Conservation (phyloP, 2,329 filamentous ascomycete genomes). For the Metarhizium anisopliae region DNA sequence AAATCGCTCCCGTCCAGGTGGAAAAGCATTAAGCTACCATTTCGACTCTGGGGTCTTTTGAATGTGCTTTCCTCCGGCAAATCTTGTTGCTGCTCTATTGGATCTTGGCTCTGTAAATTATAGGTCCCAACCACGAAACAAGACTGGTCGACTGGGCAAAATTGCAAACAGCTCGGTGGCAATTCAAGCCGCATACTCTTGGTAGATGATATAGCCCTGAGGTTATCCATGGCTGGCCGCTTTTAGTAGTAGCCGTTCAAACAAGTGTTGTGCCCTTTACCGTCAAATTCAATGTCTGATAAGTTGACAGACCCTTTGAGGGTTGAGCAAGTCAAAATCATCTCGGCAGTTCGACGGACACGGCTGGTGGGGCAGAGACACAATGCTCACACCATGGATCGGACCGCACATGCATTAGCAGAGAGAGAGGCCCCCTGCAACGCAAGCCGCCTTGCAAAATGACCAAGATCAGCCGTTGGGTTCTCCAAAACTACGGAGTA, state of each 20-base stretch:
- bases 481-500: no score
- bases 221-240: slow-evolving; percentile 12
- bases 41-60: slow-evolving; percentile 50
- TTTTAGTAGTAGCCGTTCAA: no score
- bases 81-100: slow-evolving; percentile 4
- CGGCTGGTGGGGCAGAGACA: not conserved
- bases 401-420: not conserved
- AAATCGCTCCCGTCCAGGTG: slow-evolving; percentile 40
- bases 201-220: slow-evolving; percentile 28
- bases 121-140: slow-evolving; percentile 82
- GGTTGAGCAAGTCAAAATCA: not conserved
- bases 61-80: slow-evolving; percentile 6
- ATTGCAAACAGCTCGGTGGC: slow-evolving; percentile 71
- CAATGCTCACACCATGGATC: not conserved
- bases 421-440: no score
- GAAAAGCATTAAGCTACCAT: slow-evolving; percentile 66
- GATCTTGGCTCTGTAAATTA: slow-evolving; percentile 49
- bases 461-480: no score
- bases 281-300: no score
- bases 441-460: no score
- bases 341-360: not conserved
- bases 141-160: slow-evolving; percentile 51
- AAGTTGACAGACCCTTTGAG: no score
- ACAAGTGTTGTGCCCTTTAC: not conserved
- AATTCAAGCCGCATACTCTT: slow-evolving; percentile 49